phyloP scores from a whole-genome alignment of 495 filamentous ascomycete species.

The Rhypophila decipiens region DNA sequence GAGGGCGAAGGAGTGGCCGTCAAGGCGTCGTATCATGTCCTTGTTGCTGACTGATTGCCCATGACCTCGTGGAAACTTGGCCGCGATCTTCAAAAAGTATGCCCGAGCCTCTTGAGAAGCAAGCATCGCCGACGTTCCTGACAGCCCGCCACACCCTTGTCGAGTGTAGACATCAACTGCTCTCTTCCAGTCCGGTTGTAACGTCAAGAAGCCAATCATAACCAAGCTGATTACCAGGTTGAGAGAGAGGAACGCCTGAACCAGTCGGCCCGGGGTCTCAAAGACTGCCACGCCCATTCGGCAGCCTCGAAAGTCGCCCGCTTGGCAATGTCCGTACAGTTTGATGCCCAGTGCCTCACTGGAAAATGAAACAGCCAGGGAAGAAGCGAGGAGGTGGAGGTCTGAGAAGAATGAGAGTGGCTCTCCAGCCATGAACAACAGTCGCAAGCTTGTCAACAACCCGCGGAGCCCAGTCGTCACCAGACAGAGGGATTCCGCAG shows the following conservation, averaged over 20 bases:
- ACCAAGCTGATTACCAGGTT: background rate
- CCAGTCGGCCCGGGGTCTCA: background rate
- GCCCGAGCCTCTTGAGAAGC: background rate
- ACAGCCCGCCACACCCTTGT: background rate
- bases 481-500: background rate
- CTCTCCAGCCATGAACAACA: background rate
- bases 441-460: background rate
- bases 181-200: background rate
- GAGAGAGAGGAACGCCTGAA: background rate
- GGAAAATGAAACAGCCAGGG: background rate
- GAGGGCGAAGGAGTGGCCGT: background rate
- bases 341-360: conserved; percentile 1
- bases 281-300: conserved; percentile 1
- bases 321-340: background rate
- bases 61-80: background rate
- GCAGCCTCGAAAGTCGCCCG: background rate
- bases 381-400: background rate
- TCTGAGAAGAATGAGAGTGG: background rate
- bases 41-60: background rate
- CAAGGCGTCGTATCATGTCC: background rate
- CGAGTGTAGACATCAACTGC: background rate
- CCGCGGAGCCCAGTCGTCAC: background rate
- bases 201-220: background rate
- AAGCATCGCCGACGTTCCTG: background rate
- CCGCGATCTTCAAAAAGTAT: background rate